Percentiles rank a stretch among this genome's conserved stretches.
phyloP scores from a whole-genome alignment of 352 stramenopile species.

The Phytopythium mirpurense region DNA sequence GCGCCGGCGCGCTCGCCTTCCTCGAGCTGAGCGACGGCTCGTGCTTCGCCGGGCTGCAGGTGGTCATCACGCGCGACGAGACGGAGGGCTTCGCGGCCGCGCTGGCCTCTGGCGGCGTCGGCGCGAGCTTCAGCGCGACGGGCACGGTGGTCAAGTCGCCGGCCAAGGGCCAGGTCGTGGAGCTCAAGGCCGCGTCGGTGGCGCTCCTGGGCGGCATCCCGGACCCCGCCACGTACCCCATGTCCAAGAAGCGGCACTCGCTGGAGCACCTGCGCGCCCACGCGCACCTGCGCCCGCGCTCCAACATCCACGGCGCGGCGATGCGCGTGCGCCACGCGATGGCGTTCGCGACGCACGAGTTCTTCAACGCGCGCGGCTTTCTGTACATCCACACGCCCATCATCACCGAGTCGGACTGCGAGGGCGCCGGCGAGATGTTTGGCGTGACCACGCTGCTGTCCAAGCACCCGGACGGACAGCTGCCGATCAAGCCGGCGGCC shows the following conservation, averaged over 20 bases:
- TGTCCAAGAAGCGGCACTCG: constrained; percentile 92
- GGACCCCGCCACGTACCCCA: constrained; percentile 86
- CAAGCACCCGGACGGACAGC: constrained; percentile 67
- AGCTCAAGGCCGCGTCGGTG: constrained; percentile 88
- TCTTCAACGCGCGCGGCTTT: constrained; percentile 92
- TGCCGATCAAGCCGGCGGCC: constrained; percentile 43
- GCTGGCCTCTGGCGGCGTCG: constrained; percentile 78
- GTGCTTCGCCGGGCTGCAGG: constrained; percentile 83
- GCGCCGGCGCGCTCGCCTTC: constrained; percentile 90
- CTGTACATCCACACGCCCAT: constrained; percentile 95
- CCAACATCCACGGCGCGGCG: constrained; percentile 88
- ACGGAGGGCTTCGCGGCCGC: constrained; percentile 78
- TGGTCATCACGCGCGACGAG: constrained; percentile 74
- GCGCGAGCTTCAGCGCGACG: constrained; percentile 76
- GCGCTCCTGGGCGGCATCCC: constrained; percentile 84
- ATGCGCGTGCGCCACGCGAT: constrained; percentile 93
- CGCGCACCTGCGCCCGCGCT: constrained; percentile 91
- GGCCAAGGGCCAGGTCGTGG: constrained; percentile 89
- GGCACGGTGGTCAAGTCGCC: constrained; percentile 85
- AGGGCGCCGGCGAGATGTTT: constrained; percentile 98
- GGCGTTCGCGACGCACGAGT: constrained; percentile 91
- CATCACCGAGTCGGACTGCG: constrained; percentile 96
- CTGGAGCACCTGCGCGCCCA: constrained; percentile 92
- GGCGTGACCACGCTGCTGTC: constrained; percentile 89
- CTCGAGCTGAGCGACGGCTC: constrained; percentile 95